Conservation (phyloP, 768 basidiomycete species). For the Mycena belliarum region DNA sequence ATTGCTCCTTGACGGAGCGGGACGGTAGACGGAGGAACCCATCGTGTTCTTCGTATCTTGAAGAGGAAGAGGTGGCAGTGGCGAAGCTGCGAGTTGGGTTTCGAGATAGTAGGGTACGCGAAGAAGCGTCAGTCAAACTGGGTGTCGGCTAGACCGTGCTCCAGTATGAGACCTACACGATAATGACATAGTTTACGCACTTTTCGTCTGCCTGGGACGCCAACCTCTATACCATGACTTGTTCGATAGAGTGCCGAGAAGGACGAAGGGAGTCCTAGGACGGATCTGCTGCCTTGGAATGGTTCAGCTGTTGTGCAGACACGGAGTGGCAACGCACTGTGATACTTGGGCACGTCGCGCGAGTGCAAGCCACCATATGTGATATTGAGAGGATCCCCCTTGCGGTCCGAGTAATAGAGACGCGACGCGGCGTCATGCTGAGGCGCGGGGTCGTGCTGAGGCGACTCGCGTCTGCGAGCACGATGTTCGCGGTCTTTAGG, state of each 20-base stretch:
- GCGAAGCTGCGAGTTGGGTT: conserved; percentile 53
- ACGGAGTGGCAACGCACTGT: conserved; percentile 44
- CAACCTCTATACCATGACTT: conserved; percentile 61
- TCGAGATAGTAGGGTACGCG: conserved; percentile 54
- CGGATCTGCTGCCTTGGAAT: conserved; percentile 55
- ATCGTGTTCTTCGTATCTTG: conserved; percentile 63
- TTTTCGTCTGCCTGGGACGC: conserved; percentile 42
- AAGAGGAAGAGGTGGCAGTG: conserved; percentile 31
- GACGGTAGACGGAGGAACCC: conserved; percentile 66
- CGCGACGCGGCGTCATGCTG: conserved; percentile 30
- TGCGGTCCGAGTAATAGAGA: conserved; percentile 63
- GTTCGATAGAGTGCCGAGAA: conserved; percentile 48
- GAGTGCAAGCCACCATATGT: conserved; percentile 66
- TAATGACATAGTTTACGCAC: conserved; percentile 29
- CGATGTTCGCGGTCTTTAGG: conserved; percentile 21
- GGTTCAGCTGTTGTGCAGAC: conserved; percentile 47
- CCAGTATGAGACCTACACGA: neutral
- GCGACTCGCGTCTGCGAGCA: conserved; percentile 22
- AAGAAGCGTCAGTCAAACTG: conserved; percentile 56
- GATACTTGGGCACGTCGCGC: conserved; percentile 69
- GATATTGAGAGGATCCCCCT: conserved; percentile 66
- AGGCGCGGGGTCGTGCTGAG: conserved; percentile 28
- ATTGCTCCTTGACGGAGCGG: conserved; percentile 35
- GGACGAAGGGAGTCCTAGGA: conserved; percentile 60
- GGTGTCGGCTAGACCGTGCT: conserved; percentile 35